Evolutionary conservation across 305 asterid genomes (phyloP).

Genomic region (Rubia peregrina): DNA sequence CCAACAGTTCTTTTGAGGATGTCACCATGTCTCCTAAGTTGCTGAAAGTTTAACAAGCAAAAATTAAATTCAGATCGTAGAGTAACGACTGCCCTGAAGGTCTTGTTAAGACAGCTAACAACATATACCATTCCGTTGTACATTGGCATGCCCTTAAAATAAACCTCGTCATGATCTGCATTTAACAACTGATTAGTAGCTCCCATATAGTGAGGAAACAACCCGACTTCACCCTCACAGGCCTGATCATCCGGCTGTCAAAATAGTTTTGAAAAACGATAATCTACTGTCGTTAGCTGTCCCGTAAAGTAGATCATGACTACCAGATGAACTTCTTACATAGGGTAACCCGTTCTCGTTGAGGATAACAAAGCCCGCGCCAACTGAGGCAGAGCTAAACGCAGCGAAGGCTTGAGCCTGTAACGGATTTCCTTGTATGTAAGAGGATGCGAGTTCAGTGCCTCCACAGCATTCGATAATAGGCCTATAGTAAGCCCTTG

Average conservation of each 20-base stretch:
- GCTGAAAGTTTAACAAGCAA: constrained; percentile 31
- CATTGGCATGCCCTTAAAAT: constrained; percentile 86
- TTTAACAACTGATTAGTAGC: constrained; percentile 74
- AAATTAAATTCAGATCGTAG: not conserved
- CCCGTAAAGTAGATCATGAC: not conserved
- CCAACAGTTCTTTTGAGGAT: constrained; percentile 63
- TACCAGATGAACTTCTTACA: constrained; percentile 38
- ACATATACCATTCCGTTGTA: constrained; percentile 68
- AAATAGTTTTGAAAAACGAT: constrained; percentile 10
- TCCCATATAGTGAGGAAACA: constrained; percentile 72
- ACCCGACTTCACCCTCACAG: constrained; percentile 84
- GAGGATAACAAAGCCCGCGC: constrained; percentile 66
- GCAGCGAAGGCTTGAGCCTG: constrained; percentile 94
- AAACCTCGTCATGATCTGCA: constrained; percentile 80
- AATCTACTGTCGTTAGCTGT: not conserved
- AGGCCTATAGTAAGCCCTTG: constrained; percentile 73
- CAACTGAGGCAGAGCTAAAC: constrained; percentile 77
- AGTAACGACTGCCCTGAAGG: not conserved
- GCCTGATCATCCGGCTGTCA: constrained; percentile 69
- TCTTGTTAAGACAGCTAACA: constrained; percentile 6
- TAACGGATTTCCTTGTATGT: constrained; percentile 64
- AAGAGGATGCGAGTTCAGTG: constrained; percentile 87
- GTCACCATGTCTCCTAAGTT: constrained; percentile 94
- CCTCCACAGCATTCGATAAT: constrained; percentile 92
- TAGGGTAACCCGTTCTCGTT: constrained; percentile 66